Conservation (phyloP, 352 stramenopile species). For the Phytophthora boehmeriae region DNA sequence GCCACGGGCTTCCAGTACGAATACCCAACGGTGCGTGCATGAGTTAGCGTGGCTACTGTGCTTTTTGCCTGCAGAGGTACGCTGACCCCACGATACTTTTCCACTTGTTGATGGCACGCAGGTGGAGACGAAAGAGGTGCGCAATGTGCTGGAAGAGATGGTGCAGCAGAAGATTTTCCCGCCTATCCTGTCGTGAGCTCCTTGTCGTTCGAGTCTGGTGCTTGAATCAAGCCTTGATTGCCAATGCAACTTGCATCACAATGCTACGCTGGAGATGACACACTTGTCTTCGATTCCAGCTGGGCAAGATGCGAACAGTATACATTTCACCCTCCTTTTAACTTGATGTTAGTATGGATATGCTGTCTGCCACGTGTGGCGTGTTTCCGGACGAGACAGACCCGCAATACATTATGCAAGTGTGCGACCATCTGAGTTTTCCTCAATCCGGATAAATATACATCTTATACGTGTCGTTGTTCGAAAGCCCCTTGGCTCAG, state of each 20-base stretch:
- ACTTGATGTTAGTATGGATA: too few relatives aligned
- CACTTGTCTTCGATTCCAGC: background rate
- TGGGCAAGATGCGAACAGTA: too few relatives aligned
- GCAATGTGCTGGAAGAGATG: constrained; percentile 69
- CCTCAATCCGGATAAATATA: background rate
- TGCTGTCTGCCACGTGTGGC: constrained; percentile 21
- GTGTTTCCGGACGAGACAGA: constrained; percentile 18
- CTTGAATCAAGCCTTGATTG: too few relatives aligned
- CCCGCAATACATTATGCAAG: constrained; percentile 26
- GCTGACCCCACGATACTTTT: background rate
- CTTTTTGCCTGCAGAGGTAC: too few relatives aligned
- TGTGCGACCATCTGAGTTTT: constrained; percentile 33
- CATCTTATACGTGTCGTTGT: background rate
- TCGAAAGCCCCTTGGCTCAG: constrained; percentile 7
- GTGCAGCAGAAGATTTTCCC: constrained; percentile 84
- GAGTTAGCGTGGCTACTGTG: too few relatives aligned
- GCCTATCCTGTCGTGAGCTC: constrained; percentile 58
- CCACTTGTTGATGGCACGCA: constrained; percentile 27
- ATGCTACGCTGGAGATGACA: too few relatives aligned
- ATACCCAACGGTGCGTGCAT: constrained; percentile 57
- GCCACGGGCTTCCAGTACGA: constrained; percentile 76
- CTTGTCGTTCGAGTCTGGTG: background rate
- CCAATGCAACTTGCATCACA: too few relatives aligned
- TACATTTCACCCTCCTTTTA: too few relatives aligned
- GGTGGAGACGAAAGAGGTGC: constrained; percentile 66